These are phyloP conservation scores for Houttuynia cordata DNA, from an alignment of 164 flowering plant species.

Conservation along the genomic window DNA sequence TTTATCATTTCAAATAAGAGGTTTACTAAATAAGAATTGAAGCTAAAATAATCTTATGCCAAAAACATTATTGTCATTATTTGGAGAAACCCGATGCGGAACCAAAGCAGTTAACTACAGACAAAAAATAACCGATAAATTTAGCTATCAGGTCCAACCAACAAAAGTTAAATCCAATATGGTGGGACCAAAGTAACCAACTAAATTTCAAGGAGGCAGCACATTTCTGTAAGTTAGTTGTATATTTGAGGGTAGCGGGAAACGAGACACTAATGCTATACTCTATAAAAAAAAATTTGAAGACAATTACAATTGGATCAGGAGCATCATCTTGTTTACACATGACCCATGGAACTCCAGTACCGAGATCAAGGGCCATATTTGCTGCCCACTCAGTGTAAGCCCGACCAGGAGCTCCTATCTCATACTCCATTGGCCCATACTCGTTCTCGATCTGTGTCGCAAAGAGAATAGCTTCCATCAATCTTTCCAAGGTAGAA, in stretches of 20 bases:
- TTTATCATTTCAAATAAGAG: neutral
- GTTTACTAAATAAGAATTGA: neutral
- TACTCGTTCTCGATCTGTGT: slow-evolving; percentile 69
- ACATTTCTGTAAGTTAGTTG: no score
- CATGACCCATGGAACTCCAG: slow-evolving; percentile 99
- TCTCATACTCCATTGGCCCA: slow-evolving; percentile 70
- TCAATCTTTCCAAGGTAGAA: neutral
- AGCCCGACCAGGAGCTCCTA: slow-evolving; percentile 68
- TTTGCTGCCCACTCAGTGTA: slow-evolving; percentile 72
- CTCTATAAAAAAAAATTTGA: no score
- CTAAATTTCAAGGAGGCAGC: no score
- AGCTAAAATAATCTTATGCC: neutral
- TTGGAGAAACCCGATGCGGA: no score
- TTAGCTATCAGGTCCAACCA: neutral
- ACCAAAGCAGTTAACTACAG: neutral
- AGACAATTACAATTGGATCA: slow-evolving; percentile 48
- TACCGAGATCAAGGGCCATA: slow-evolving; percentile 69
- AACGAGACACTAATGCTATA: no score
- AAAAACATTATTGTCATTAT: no score
- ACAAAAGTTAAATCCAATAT: no score
- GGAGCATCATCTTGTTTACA: slow-evolving; percentile 96
- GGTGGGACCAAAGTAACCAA: no score
- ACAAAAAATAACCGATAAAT: slow-evolving; percentile 1
- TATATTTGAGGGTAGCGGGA: no score
- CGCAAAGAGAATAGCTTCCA: neutral